Conservation (phyloP, 2,329 filamentous ascomycete genomes). For the Calonectria leucothoes region DNA sequence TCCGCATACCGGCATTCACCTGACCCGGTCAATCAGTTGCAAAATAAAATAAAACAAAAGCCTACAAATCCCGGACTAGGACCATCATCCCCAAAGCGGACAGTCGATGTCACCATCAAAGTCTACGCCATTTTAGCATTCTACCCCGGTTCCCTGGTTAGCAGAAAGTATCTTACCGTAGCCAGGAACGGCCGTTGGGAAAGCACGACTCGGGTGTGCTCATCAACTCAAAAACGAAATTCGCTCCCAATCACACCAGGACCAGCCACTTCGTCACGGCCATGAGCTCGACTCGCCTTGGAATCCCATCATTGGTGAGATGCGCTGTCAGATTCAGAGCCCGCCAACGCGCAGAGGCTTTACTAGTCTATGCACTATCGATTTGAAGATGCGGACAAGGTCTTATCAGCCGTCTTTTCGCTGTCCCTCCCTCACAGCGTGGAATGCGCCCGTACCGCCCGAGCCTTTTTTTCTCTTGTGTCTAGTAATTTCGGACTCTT, state of each 20-base stretch:
- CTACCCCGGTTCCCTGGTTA: neutral
- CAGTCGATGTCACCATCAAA: neutral
- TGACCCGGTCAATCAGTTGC: neutral
- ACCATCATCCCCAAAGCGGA: neutral
- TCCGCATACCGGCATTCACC: neutral
- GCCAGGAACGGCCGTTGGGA: neutral
- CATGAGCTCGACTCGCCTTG: neutral
- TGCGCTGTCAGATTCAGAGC: neutral
- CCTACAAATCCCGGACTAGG: neutral
- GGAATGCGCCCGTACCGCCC: neutral
- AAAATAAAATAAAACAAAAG: neutral
- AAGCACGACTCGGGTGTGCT: neutral
- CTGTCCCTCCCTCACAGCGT: neutral
- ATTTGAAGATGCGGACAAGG: neutral
- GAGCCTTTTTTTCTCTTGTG: neutral
- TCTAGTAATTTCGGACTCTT: neutral
- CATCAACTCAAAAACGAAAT: neutral
- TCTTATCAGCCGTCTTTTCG: neutral
- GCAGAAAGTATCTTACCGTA: neutral
- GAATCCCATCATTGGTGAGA: neutral
- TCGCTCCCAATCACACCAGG: neutral
- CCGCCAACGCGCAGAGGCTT: neutral
- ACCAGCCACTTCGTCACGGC: neutral
- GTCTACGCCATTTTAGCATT: neutral
- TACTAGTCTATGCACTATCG: neutral